phyloP scores from a whole-genome alignment of 2,329 filamentous ascomycete species.

The Fusarium annulatum region DNA sequence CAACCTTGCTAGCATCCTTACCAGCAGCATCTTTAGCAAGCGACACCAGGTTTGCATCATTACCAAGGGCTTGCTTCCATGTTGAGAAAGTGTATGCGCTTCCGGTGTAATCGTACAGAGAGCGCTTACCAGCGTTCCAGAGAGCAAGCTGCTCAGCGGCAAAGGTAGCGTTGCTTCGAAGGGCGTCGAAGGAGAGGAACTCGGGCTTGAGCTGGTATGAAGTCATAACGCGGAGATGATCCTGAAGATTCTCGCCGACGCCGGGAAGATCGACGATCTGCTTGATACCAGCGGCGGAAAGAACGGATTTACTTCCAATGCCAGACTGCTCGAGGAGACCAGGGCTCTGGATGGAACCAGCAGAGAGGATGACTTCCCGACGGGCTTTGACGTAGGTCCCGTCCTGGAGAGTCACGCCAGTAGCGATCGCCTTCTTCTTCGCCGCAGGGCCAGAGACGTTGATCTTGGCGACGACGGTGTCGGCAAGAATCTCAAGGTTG shows the following conservation, averaged over 20 bases:
- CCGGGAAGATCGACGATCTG: slow-evolving; percentile 65
- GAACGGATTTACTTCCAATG: slow-evolving; percentile 61
- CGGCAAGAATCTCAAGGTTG: slow-evolving; percentile 50
- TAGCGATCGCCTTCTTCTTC: slow-evolving; percentile 35
- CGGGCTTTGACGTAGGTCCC: slow-evolving; percentile 28
- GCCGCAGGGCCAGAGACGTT: slow-evolving; percentile 20
- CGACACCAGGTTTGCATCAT: slow-evolving; percentile 11
- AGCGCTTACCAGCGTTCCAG: slow-evolving; percentile 30
- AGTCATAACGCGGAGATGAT: slow-evolving; percentile 49
- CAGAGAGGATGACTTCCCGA: slow-evolving; percentile 45
- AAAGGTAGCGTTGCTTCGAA: slow-evolving; percentile 32
- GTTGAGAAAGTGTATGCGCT: slow-evolving; percentile 35
- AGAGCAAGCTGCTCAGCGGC: slow-evolving; percentile 34
- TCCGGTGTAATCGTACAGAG: slow-evolving; percentile 38
- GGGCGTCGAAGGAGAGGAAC: slow-evolving; percentile 29
- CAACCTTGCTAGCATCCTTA: slow-evolving; percentile 46
- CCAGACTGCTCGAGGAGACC: slow-evolving; percentile 68
- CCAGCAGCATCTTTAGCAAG: slow-evolving; percentile 41
- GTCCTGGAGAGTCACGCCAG: slow-evolving; percentile 30
- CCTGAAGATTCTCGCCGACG: slow-evolving; percentile 58
- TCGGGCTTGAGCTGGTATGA: slow-evolving; percentile 47
- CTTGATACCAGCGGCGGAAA: slow-evolving; percentile 59
- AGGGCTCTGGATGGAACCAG: slow-evolving; percentile 65
- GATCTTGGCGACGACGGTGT: slow-evolving; percentile 38
- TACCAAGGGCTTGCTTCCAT: slow-evolving; percentile 37